Evolutionary conservation across 2,329 filamentous ascomycete genomes (phyloP).

Genomic region (Pseudocercospora crystallina): DNA sequence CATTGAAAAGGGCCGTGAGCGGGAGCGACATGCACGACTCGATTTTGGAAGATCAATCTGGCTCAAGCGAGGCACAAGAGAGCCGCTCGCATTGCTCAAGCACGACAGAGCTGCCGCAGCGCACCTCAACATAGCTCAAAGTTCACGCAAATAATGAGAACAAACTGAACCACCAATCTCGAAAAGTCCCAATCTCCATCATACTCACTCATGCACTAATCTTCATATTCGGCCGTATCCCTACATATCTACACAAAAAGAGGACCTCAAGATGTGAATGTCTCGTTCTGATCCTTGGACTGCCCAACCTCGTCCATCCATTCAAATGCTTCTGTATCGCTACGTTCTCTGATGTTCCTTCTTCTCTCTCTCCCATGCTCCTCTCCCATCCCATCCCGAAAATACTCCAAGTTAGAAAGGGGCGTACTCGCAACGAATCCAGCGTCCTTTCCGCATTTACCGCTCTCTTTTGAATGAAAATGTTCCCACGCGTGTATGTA

Average conservation of each 20-base stretch:
- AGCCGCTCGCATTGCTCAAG: no score
- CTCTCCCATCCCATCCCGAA: not conserved
- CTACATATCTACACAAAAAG: constrained; percentile 14
- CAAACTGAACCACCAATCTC: no score
- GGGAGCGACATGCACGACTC: no score
- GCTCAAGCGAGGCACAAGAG: no score
- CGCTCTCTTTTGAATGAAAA: not conserved
- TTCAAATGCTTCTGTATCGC: constrained; percentile 14
- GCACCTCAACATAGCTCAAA: no score
- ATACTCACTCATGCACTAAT: not conserved
- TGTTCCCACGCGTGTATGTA: constrained; percentile 2
- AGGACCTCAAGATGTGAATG: not conserved
- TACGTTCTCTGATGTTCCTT: not conserved
- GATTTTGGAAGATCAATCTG: no score
- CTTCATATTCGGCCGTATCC: constrained; percentile 5
- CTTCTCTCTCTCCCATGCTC: not conserved
- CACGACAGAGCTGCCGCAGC: no score
- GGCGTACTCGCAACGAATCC: constrained; percentile 16
- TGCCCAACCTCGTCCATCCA: no score
- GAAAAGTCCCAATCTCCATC: no score
- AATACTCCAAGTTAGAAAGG: not conserved
- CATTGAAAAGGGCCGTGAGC: no score
- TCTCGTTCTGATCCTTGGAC: no score
- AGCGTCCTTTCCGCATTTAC: constrained; percentile 11
- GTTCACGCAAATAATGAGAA: no score